These are phyloP conservation scores for Alternaria incomplexa DNA, from an alignment of 2,329 filamentous ascomycete genomes.

Conservation along the genomic window DNA sequence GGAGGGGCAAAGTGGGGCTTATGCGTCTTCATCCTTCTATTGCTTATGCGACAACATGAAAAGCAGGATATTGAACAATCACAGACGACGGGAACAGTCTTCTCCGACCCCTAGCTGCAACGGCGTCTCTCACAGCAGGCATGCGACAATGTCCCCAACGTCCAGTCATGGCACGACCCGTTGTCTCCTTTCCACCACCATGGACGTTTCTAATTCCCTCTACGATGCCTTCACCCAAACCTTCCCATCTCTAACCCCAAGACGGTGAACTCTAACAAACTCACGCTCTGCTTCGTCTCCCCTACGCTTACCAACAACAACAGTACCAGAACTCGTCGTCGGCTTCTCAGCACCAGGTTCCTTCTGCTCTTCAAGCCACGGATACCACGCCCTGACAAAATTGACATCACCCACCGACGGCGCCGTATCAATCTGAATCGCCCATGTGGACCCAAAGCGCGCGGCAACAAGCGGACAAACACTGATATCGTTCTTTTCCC, in stretches of 20 bases:
- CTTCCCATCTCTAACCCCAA: neutral
- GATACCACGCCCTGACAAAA: slow-evolving; percentile 3
- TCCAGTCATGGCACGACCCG: neutral
- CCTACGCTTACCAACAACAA: neutral
- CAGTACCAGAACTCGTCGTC: neutral
- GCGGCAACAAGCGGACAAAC: neutral
- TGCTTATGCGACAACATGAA: neutral
- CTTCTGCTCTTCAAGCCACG: neutral
- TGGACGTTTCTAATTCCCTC: neutral
- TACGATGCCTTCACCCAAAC: neutral
- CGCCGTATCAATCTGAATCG: neutral
- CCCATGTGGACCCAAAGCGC: neutral
- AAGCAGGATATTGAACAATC: neutral
- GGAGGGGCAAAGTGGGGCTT: neutral
- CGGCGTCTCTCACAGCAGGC: neutral
- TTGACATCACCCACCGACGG: neutral
- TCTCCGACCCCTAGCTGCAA: neutral
- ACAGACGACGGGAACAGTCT: neutral
- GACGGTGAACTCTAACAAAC: neutral
- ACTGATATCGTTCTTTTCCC: neutral
- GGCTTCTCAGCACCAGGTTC: neutral
- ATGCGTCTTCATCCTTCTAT: neutral
- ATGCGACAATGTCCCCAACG: neutral
- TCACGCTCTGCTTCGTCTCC: neutral
- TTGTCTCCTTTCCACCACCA: neutral